Evolutionary conservation across 1,284 basidiomycete species (phyloP), one percentile per base, ranked within the genome.

Genomic region (Tilletia caries): DNA sequence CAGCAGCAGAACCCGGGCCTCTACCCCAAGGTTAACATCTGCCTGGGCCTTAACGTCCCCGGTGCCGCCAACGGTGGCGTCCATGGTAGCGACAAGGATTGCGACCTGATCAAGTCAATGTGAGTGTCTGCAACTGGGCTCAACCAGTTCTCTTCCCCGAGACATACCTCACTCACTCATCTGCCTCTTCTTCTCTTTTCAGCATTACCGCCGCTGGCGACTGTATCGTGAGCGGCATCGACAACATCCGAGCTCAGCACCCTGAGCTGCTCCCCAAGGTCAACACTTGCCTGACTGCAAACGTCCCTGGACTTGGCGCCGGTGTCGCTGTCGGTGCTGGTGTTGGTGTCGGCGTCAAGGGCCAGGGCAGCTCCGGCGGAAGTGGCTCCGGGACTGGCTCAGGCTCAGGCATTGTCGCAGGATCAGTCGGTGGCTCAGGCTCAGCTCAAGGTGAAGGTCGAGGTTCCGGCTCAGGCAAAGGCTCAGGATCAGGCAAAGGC

Each of bases 401-500:
- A 4, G 48, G 48, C 48, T 54, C 48, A 8, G 3, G 2, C 48
- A 27, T 13, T n/a, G 48, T 8, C 12, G 48, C 6, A 13, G 23
- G 54, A 20, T 15, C 13, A 10, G 48, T 6, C 27, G 15, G 27
- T 6, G 54, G 32, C n/a, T 46, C 67, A 20, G 65, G 46, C 34
- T 58, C 67, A 33, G 27, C n/a, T 34, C 46, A 48, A 23, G 67
- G 58, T 41, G 41, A 62, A n/a, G 52, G 52, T 34, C n/a, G n/a
- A n/a, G 33, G 23, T 20, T 66, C 64, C 1, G 34, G 37, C 60
- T 66, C 67, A 18, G 64, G 52, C n/a, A 58, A 43, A n/a, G 46
- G 23, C 60, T 65, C 69, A 48, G 37, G 65, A 37, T 68, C 66
- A 32, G 29, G 18, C 25, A 64, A 68, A 0, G 60, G 34, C 25